Evolutionary conservation across 495 filamentous ascomycete species (phyloP), one percentile per base, ranked within the genome.

Genomic region (Staphylotrichum longicolle): DNA sequence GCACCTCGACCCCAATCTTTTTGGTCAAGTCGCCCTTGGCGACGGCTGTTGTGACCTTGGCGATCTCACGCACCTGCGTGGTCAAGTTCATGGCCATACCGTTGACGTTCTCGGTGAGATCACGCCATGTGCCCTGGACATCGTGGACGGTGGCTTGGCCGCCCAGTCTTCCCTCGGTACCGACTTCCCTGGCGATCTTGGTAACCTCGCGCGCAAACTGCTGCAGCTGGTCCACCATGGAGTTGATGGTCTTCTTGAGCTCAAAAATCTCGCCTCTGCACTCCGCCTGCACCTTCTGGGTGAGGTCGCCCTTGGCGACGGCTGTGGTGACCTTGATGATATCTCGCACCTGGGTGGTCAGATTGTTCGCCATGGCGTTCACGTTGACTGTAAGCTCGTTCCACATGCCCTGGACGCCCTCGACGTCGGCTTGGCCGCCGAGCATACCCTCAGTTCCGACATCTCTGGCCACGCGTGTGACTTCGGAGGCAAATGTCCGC

Each of bases 281-380:
- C 72, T 95, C 88, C 62, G 94, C 94, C 76, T 93, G 89, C 14
- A 98, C 94, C 77, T 97, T 97, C 70, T 96, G 92, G 3, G 93
- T 98, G 63, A 98, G 81, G 75, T 98, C 91, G 78, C 92, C 92
- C 78, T 91, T 91, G 61, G 94, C 94, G 48, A 98, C 94, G 57
- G 93, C 93, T 41, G 95, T 97, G n/a, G 94, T 98, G 63, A 98
- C 94, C 59, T 93, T 93, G 47, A 94, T 94, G 72, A 98, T 98
- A 78, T 97, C 95, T 74, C 94, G 88, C 64, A 98, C 94, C 83
- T 98, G 94, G 4, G 91, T 96, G 0, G 94, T 98, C 12, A 98
- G 83, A 71, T 97, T 97, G 70, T 93, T 93, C 65, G 94, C 94
- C 92, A 97, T 96, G 46, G 93, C 93, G 68, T 98, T 98, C 65